phyloP scores from a whole-genome alignment of 768 basidiomycete genomes.

The Mycena haematopus region DNA sequence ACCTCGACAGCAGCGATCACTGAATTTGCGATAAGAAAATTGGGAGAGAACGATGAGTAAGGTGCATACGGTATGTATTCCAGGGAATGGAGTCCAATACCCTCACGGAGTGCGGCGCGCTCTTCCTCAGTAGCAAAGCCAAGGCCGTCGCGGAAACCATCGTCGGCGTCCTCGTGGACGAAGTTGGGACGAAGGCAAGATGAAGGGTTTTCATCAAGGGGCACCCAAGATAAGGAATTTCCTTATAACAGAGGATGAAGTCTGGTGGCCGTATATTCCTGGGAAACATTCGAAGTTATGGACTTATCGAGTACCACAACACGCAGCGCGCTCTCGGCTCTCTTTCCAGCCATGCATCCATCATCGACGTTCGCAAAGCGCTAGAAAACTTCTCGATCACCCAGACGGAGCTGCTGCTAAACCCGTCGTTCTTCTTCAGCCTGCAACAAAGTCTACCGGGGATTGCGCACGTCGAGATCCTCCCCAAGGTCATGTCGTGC shows the following conservation, averaged over 20 bases:
- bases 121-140: too few relatives aligned
- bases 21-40: too few relatives aligned
- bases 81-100: too few relatives aligned
- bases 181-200: too few relatives aligned
- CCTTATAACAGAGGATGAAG: slow-evolving; percentile 6
- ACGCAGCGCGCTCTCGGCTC: slow-evolving; percentile 8
- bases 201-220: slow-evolving; percentile 5
- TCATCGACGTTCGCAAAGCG: slow-evolving; percentile 6
- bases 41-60: too few relatives aligned
- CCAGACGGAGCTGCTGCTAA: slow-evolving; percentile 4
- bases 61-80: too few relatives aligned
- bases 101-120: too few relatives aligned
- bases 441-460: slow-evolving; percentile 3
- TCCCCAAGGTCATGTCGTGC: slow-evolving; percentile 6
- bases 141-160: too few relatives aligned
- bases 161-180: too few relatives aligned
- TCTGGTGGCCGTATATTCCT: slow-evolving; percentile 5
- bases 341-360: slow-evolving; percentile 4
- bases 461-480: slow-evolving; percentile 3
- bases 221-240: too few relatives aligned
- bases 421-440: slow-evolving; percentile 4
- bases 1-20: too few relatives aligned
- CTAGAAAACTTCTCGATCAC: slow-evolving; percentile 6
- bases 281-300: slow-evolving; percentile 7
- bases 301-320: slow-evolving; percentile 6